Evolutionary conservation across 2,329 filamentous ascomycete species (phyloP), one percentile per base, ranked within the genome.

Genomic region (Claviceps sp.): DNA sequence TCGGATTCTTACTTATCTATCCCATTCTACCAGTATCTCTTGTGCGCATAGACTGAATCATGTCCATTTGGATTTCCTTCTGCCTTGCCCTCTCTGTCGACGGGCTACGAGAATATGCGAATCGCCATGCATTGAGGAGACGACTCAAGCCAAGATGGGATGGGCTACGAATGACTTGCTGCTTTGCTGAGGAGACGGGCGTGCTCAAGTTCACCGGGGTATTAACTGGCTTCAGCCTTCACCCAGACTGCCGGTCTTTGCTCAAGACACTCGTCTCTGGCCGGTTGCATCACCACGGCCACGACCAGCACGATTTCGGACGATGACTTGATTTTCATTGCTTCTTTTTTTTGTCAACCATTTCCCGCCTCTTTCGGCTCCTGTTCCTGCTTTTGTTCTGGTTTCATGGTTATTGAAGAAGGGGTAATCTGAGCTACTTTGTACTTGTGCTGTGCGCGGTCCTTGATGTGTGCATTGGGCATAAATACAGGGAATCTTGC

Each of bases 1-100:
- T 56, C 39, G 56, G 48, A 52, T 45, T 45, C 22, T 47, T 47
- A 52, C 60, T 56, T 58, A 60, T 59, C 55, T 62, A 60, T 57
- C 55, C 55, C 60, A 58, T 55, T 60, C 55, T 56, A 57, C 55
- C 56, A 57, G 48, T 56, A 51, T 56, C 54, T 60, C 54, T 58
- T 58, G 58, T 62, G 61, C 64, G 62, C 64, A 65, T 67, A 67
- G 65, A 68, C 59, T 63, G 61, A 64, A 63, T 62, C 56, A 62
- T 62, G 60, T 63, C 59, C 57, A 58, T 54, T 65, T 64, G 61
- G 62, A 64, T 65, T 59, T 60, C 59, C 26, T 57, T 56, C 57
- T 53, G 52, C 50, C 52, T 55, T 53, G 39, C 54, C 49, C 46
- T 40, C 47, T 46, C 39, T 47, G 46, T 45, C 17, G 43, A 46